Evolutionary conservation across 2,329 filamentous ascomycete genomes (phyloP), one percentile per base, ranked within the genome.

Genomic region (Allantophomopsis lycopodina): DNA sequence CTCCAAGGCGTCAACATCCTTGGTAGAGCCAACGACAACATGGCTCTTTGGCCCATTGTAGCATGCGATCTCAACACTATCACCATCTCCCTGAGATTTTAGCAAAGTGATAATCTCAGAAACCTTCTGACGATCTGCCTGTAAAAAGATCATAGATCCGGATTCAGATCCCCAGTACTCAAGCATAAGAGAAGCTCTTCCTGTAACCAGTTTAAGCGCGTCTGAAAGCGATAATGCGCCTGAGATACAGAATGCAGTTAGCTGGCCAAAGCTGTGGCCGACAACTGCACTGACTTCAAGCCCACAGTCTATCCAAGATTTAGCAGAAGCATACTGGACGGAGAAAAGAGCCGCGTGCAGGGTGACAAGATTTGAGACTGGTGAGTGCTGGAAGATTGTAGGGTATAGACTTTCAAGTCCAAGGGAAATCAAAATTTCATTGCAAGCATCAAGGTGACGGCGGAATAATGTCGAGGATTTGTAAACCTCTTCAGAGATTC

Each of bases 11-110:
- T 5, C 8, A 8, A 21, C 4, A 48, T 38, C 5, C 43, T 35
- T 43, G 54, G 55, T 31, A 46, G 54, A 5, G 41, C 66, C 66
- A 2, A 61, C 62, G 2, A 72, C 18, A 0, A 61, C 63, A 46
- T 64, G 62, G 42, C 55, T 65, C 4, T 42, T 46, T 0, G 61
- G 61, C 0, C 64, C 62, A 37, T 68, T 70, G 48, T 55, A 65
- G 46, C 68, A 72, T 0, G 69, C 68, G 30, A 73, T 63, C 1
- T 42, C 47, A 6, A 41, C 5, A 36, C 40, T 10, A 37, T 46
- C 10, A 18, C 43, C 36, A 2, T 17, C 30, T 5, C 56, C 39
- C 31, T n/a, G 11, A 11, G 20, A 2, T 12, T 15, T 43, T n/a
- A n/a, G n/a, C n/a, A n/a, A n/a, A 30, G 11, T 7, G n/a, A 36